phyloP scores from a whole-genome alignment of 768 basidiomycete species.

The Austroboletus festivus region DNA sequence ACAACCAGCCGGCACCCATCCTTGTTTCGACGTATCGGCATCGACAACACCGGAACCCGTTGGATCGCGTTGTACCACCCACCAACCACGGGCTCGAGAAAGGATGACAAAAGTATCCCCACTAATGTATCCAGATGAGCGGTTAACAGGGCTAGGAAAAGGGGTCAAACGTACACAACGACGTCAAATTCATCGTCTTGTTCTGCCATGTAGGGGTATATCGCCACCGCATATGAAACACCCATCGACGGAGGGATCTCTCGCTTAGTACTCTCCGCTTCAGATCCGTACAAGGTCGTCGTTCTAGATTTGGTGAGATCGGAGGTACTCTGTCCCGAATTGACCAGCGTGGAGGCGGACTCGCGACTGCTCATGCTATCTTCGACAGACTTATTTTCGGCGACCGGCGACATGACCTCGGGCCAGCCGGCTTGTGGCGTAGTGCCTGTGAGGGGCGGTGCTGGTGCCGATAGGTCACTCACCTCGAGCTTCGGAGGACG shows the following conservation, averaged over 20 bases:
- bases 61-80: constrained; percentile 96
- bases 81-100: constrained; percentile 96
- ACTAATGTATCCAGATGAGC: constrained; percentile 37
- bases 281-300: constrained; percentile 20
- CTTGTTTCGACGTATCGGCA: constrained; percentile 75
- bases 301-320: constrained; percentile 19
- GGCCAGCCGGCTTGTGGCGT: constrained; percentile 76
- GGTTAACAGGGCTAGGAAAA: background rate
- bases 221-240: constrained; percentile 93
- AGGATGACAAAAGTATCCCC: constrained; percentile 93
- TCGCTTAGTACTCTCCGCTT: constrained; percentile 35
- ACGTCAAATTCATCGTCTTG: constrained; percentile 99
- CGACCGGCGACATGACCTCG: constrained; percentile 62
- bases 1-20: constrained; percentile 98
- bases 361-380: constrained; percentile 37
- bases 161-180: constrained; percentile 65
- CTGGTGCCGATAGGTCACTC: constrained; percentile 52
- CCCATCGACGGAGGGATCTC: constrained; percentile 48
- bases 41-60: constrained; percentile 78
- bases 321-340: constrained; percentile 29
- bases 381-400: constrained; percentile 47
- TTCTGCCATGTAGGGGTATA: constrained; percentile 98
- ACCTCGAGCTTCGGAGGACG: constrained; percentile 73
- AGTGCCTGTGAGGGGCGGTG: constrained; percentile 54
- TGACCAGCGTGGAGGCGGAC: constrained; percentile 30